These are phyloP conservation scores for Ilex paraguariensis DNA, from an alignment of 305 asterid genomes.

Conservation along the genomic window DNA sequence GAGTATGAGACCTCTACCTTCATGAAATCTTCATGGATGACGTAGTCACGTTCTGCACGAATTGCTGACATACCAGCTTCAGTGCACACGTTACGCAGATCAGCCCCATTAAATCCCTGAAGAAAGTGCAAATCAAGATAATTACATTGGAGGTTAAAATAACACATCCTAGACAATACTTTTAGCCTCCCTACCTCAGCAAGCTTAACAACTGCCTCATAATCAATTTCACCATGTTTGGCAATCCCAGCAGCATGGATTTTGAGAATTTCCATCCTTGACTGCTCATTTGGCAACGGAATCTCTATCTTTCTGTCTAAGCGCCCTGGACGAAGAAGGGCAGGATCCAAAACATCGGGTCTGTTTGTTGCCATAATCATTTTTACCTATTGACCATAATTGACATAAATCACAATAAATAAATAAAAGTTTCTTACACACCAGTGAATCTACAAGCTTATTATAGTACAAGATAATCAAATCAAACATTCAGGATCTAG, in stretches of 20 bases:
- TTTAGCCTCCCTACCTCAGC: conserved; percentile 58
- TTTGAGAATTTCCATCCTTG: conserved; percentile 90
- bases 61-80: conserved; percentile 93
- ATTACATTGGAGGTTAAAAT: neutral
- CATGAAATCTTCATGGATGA: conserved; percentile 98
- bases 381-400: conserved; percentile 54
- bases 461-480: neutral
- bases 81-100: conserved; percentile 79
- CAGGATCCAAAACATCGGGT: conserved; percentile 92
- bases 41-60: conserved; percentile 91
- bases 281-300: conserved; percentile 89
- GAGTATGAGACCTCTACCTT: conserved; percentile 37
- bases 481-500: neutral
- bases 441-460: neutral
- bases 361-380: conserved; percentile 95
- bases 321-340: conserved; percentile 93
- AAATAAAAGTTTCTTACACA: neutral
- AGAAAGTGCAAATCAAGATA: neutral
- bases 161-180: neutral
- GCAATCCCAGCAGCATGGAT: conserved; percentile 96
- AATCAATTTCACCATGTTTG: conserved; percentile 96
- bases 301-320: conserved; percentile 87
- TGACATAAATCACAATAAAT: conserved; percentile 11
- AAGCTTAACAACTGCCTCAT: conserved; percentile 91
- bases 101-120: conserved; percentile 91